Evolutionary conservation across 2,329 filamentous ascomycete species (phyloP), one percentile per base, ranked within the genome.

Genomic region (Aspergillus quadricinctus): DNA sequence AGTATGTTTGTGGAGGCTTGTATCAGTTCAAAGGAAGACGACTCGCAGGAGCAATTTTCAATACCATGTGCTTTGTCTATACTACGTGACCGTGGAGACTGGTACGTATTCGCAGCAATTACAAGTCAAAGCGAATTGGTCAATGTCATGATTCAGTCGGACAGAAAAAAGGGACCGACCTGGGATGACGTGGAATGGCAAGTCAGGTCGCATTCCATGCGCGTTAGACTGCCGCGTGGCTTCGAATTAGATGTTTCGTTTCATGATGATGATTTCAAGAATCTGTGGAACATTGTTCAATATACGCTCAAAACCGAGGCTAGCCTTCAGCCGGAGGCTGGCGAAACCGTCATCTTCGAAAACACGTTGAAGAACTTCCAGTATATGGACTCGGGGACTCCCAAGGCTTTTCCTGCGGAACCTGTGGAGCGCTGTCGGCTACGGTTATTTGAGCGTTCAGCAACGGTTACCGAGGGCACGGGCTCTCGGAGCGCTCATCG

Each of bases 111-210:
- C 51, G 86, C 92, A 51, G 79, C 89, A 4, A 81, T 96, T 54
- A 86, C 88, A 14, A 96, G 89, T 71, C 91, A 96, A 72, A 89
- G 86, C 63, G 87, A 89, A 14, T 80, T 88, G 21, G 81, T 96
- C 57, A 90, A 92, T 62, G 76, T 96, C 37, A 78, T 83, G 49
- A 85, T 97, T 14, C 88, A 89, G 65, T 79, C 82, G 27, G 86
- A 86, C 66, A 86, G 86, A 64, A 85, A 83, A 61, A 76, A 79
- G 6, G 89, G 89, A 0, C 84, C 89, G 1, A 87, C 84, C 0
- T 96, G 92, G 92, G 84, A 90, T 6, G 88, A 94, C 69, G 83
- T 96, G 4, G 82, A 84, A 45, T 96, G 92, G 92, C 87, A 87
- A 56, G 81, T 86, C 19, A 86, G 88, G 49, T 80, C 81, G 6